Evolutionary conservation across 208 protist species (phyloP).

Genomic region (Acanthamoeba sp.): DNA sequence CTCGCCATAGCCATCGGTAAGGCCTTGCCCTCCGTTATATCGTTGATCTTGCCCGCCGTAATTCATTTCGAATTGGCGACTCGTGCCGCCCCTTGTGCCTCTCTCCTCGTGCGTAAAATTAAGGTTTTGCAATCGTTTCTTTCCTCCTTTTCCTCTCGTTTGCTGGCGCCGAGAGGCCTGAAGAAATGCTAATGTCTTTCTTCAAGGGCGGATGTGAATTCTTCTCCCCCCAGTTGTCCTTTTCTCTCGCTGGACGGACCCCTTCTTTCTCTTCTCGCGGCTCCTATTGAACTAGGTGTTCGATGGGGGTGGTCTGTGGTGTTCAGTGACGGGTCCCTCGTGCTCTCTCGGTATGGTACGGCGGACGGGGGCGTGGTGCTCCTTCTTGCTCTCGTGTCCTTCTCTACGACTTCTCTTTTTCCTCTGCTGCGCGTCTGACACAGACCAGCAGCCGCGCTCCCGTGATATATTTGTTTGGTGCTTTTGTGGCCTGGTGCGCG

Average conservation of each 20-base stretch:
- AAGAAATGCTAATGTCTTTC: no score
- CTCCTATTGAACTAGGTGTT: no score
- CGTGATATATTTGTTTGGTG: constrained; percentile 4
- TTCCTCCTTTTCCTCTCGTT: no score
- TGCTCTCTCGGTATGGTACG: background rate
- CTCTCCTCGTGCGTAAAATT: background rate
- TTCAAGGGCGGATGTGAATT: no score
- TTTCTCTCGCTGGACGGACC: no score
- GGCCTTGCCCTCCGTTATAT: background rate
- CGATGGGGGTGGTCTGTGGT: no score
- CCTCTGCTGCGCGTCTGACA: no score
- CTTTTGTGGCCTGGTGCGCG: background rate
- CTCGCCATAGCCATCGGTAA: constrained; percentile 35
- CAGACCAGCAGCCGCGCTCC: background rate
- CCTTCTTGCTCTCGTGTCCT: background rate
- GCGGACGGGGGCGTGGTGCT: background rate
- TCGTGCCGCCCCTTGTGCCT: background rate
- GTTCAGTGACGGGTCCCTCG: no score
- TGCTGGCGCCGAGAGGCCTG: no score
- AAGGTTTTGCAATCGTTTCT: background rate
- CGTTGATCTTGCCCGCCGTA: constrained; percentile 18
- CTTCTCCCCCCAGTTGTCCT: no score
- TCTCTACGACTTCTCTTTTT: constrained; percentile 18
- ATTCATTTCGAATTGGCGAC: constrained; percentile 9
- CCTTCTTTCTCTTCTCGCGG: no score